Conservation (phyloP, 1,139 yeast genomes). For the Hansenula sp. region DNA sequence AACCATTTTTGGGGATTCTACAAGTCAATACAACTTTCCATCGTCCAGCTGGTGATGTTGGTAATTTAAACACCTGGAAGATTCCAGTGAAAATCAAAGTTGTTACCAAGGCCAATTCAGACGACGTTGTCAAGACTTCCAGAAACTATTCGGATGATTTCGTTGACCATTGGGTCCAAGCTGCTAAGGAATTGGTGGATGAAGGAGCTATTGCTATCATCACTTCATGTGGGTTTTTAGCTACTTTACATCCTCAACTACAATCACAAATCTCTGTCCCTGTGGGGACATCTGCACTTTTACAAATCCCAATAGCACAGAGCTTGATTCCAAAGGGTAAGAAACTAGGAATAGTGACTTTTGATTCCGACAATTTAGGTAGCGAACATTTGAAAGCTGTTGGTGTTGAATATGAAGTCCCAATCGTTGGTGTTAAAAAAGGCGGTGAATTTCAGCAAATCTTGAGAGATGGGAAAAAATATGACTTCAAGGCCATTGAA, state of each 20-base stretch:
- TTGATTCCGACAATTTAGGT: slow-evolving; percentile 10
- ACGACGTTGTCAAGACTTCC: slow-evolving; percentile 11
- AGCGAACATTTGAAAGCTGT: slow-evolving; percentile 10
- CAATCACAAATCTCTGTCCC: slow-evolving; percentile 11
- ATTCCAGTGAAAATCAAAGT: slow-evolving; percentile 15
- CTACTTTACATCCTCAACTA: slow-evolving; percentile 12
- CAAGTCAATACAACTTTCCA: slow-evolving; percentile 14
- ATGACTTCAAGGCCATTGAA: slow-evolving; percentile 74
- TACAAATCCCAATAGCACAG: slow-evolving; percentile 15
- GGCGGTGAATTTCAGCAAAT: slow-evolving; percentile 12
- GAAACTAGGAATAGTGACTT: slow-evolving; percentile 12
- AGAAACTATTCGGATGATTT: slow-evolving; percentile 7
- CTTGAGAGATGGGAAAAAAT: slow-evolving; percentile 30
- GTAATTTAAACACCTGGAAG: slow-evolving; percentile 11
- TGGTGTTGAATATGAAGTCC: slow-evolving; percentile 12
- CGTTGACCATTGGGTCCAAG: slow-evolving; percentile 11
- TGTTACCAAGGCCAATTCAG: slow-evolving; percentile 7
- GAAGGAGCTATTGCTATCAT: slow-evolving; percentile 16
- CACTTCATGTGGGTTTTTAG: slow-evolving; percentile 15
- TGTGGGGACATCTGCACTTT: slow-evolving; percentile 13
- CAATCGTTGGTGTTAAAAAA: slow-evolving; percentile 12
- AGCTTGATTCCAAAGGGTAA: slow-evolving; percentile 4
- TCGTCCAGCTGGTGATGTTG: slow-evolving; percentile 15
- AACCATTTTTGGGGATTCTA: slow-evolving; percentile 12
- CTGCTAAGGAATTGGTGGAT: slow-evolving; percentile 13